Evolutionary conservation across 169 alveolate genomes (phyloP), one percentile per base, ranked within the genome.

Genomic region (Cyclospora cayetanensis): DNA sequence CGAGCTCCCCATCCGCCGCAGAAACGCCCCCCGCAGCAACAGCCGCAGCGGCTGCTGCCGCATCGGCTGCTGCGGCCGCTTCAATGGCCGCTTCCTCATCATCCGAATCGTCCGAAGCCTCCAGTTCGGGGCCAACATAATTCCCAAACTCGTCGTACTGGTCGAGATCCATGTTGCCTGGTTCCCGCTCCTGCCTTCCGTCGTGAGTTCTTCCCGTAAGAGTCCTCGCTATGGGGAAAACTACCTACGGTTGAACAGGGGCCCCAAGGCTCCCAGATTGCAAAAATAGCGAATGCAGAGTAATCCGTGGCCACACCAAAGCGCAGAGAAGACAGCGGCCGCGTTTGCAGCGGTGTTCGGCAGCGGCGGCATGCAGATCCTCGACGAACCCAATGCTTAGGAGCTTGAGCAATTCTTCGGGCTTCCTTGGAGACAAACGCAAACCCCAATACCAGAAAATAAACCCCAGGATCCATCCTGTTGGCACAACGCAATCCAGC

Each of bases 111-210:
- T 90, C 97, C 9, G 39, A 41, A 35, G 76, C 95, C 27, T 93
- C 95, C 37, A 96, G 93, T 76, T 96, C 99, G 68, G 98, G 98
- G 35, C 99, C 99, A 50, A 98, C 98, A 93, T 99, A 98, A 95
- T 99, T 99, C 31, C 99, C 99, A 88, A 99, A 99, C 95, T 99
- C 99, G 88, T 99, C 99, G 94, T 98, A 99, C 92, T 98, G 88
- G 42, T 86, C 91, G 90, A 89, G 92, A 83, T 90, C 91, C 90
- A 79, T 82, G 34, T 15, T 29, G 20, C 60, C 60, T 46, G 60
- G 25, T 11, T 0, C 34, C 12, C 27, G 1, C 35, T 31, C 15
- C n/a, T 29, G 7, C 12, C 39, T 25, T 4, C 2, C 34, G 25
- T 34, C 46, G 37, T 60, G 15, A 0, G 72, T 60, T 60, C n/a